Percentiles rank a stretch among this genome's conserved stretches.
These are phyloP conservation scores for Fraxinus platypoda DNA, from an alignment of 305 asterid genomes.

Conservation along the genomic window DNA sequence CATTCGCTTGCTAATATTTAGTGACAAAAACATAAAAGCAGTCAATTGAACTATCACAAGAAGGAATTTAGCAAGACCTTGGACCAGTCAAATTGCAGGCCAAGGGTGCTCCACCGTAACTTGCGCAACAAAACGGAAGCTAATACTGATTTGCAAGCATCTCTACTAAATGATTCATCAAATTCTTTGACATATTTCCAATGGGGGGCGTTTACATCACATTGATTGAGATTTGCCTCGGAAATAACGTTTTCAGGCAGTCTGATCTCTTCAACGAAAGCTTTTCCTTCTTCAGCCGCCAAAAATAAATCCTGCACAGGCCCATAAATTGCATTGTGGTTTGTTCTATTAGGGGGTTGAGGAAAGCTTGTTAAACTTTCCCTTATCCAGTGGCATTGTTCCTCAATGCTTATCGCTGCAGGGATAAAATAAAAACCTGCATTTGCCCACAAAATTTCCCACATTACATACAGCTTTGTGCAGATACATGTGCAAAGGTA, in stretches of 20 bases:
- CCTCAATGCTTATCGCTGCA: slow-evolving; percentile 69
- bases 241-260: slow-evolving; percentile 22
- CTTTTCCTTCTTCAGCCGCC: slow-evolving; percentile 63
- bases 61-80: slow-evolving; percentile 71
- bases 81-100: slow-evolving; percentile 99
- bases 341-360: slow-evolving; percentile 87
- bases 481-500: neutral
- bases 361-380: slow-evolving; percentile 85
- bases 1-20: neutral
- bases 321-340: slow-evolving; percentile 87
- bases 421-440: slow-evolving; percentile 92
- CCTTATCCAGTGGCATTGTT: slow-evolving; percentile 76
- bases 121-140: slow-evolving; percentile 96
- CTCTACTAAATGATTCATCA: slow-evolving; percentile 36
- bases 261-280: slow-evolving; percentile 45
- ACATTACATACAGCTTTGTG: neutral
- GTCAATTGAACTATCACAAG: slow-evolving; percentile 23
- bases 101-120: slow-evolving; percentile 99
- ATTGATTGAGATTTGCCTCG: slow-evolving; percentile 21
- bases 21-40: slow-evolving; percentile 6
- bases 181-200: slow-evolving; percentile 54
- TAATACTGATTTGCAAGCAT: slow-evolving; percentile 47
- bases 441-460: slow-evolving; percentile 18
- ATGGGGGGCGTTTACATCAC: slow-evolving; percentile 23
- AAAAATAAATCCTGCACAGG: slow-evolving; percentile 63